Evolutionary conservation across 78 protist species (phyloP).

Genomic region (Dictyostelium capitatum): DNA sequence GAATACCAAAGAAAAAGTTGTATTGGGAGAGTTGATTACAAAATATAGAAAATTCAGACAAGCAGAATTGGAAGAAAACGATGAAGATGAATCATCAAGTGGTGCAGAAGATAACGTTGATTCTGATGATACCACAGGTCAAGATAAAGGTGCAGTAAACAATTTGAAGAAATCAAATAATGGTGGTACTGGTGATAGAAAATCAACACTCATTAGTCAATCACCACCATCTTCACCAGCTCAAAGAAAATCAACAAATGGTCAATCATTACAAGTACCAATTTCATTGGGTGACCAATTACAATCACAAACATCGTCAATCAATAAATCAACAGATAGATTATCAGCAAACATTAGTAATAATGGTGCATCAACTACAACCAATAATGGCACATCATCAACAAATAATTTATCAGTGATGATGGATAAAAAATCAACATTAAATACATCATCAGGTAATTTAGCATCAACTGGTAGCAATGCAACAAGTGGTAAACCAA

Average conservation of each 20-base stretch:
- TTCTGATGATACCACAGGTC: constrained; percentile 42
- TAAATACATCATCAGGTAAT: not conserved
- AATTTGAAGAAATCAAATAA: not conserved
- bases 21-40: constrained; percentile 43
- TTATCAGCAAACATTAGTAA: not conserved
- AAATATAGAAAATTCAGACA: constrained; percentile 67
- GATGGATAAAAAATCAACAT: not conserved
- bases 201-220: not conserved
- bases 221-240: constrained; percentile 30
- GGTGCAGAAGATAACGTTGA: not conserved
- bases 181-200: constrained; percentile 17
- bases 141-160: not conserved
- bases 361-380: not conserved
- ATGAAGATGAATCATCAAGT: constrained; percentile 3
- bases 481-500: constrained; percentile 17
- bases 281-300: not conserved
- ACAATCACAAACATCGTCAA: not conserved
- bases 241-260: constrained; percentile 22
- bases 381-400: not conserved
- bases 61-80: constrained; percentile 64
- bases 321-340: constrained; percentile 17
- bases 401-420: not conserved
- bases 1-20: constrained; percentile 34
- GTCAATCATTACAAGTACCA: constrained; percentile 44
- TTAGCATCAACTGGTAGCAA: not conserved